Evolutionary conservation across 495 filamentous ascomycete species (phyloP), one percentile per base, ranked within the genome.

Genomic region (Chlorociboria aeruginascens): DNA sequence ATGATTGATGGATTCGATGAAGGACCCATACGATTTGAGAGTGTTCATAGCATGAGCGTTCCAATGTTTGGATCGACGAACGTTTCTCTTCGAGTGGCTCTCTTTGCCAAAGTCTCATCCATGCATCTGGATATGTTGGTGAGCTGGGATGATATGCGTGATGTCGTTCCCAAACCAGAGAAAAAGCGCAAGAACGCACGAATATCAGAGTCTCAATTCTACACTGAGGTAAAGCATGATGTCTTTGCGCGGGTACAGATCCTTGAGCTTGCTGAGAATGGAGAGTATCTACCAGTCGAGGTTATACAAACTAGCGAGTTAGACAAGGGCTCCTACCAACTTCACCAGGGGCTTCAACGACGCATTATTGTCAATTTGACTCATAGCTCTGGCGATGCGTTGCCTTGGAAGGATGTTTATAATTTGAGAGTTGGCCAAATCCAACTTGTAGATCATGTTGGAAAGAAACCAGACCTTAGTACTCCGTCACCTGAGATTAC

Each of bases 81-180:
- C 32, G 79, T 85, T 8, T 79, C 78, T 7, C 64, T 99, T 36
- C 77, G 93, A 46, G 82, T 97, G n/a, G 86, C 88, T 30, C 83
- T 99, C 48, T 97, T 95, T 60, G 89, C 93, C 28, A 83, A 81
- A 54, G 86, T 95, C 41, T 90, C 85, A 12, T 67, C 81, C 1
- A 95, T 96, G 83, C 92, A 99, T 62, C 75, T 99, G 6, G 92
- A 99, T 60, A 97, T 95, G 64, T 72, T 99, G 32, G 76, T 99
- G 4, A 97, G 93, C 64, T 99, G 92, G 92, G 92, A 99, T 63
- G 93, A 95, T 59, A 95, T 99, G 79, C 77, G 88, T 39, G 90
- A 97, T 58, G 73, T 79, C 9, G 68, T 70, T 13, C 69, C 69
- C 6, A 57, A 57, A 28, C 61, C 67, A 0, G 66, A 66, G 39